phyloP scores from a whole-genome alignment of 192 early-diverging fungal species.

The Funneliformis mosseae region DNA sequence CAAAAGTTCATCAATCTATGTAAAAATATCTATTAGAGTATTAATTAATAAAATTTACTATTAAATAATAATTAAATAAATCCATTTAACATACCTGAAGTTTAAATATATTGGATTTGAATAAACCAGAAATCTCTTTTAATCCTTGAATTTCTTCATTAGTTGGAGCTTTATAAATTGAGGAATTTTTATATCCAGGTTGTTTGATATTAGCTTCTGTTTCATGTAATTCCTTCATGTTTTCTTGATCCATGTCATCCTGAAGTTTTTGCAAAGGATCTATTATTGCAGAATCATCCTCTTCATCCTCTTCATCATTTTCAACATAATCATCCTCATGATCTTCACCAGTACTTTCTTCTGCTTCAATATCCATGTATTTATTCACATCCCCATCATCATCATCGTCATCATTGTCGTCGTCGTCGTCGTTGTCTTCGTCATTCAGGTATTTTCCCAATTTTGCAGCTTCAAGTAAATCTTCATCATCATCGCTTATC shows the following conservation, averaged over 20 bases:
- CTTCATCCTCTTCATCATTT: slow-evolving; percentile 39
- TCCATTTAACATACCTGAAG: slow-evolving; percentile 69
- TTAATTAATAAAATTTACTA: slow-evolving; percentile 3
- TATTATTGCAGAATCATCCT: background rate
- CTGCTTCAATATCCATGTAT: background rate
- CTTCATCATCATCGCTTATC: background rate
- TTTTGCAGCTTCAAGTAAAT: background rate
- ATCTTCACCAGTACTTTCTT: slow-evolving; percentile 47
- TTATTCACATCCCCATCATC: background rate
- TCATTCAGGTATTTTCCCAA: slow-evolving; percentile 35
- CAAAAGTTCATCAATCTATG: slow-evolving; percentile 54
- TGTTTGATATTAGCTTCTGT: slow-evolving; percentile 34
- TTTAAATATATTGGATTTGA: slow-evolving; percentile 91
- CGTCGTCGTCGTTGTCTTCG: slow-evolving; percentile 55
- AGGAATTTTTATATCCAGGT: slow-evolving; percentile 30
- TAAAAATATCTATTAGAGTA: background rate
- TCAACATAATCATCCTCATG: slow-evolving; percentile 49
- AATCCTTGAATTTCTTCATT: slow-evolving; percentile 83
- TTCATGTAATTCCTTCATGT: background rate
- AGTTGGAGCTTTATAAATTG: slow-evolving; percentile 58
- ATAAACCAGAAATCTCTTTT: slow-evolving; percentile 79
- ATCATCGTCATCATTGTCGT: no score
- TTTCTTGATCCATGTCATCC: background rate
- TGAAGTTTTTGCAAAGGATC: background rate
- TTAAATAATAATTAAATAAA: slow-evolving; percentile 43